phyloP scores from a whole-genome alignment of 2,329 filamentous ascomycete genomes.

The Phyllosticta citribraziliensis region DNA sequence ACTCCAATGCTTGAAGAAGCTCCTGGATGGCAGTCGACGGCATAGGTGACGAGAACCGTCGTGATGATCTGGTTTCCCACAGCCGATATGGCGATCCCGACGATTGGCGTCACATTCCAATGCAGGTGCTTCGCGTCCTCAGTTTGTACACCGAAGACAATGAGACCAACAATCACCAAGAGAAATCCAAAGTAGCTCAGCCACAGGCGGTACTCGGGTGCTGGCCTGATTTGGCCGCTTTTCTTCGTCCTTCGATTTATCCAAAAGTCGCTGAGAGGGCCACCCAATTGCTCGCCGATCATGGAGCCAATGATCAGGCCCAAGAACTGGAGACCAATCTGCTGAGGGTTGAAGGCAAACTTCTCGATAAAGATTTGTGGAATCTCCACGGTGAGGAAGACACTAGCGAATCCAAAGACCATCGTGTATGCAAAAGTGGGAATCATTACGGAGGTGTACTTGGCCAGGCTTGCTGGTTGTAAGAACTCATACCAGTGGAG shows the following conservation, averaged over 20 bases:
- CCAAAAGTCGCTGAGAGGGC: conserved; percentile 44
- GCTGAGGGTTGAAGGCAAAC: conserved; percentile 48
- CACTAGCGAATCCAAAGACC: conserved; percentile 45
- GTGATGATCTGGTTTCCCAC: conserved; percentile 53
- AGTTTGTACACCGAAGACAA: conserved; percentile 46
- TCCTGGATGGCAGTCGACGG: conserved; percentile 47
- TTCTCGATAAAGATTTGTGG: conserved; percentile 47
- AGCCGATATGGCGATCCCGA: conserved; percentile 42
- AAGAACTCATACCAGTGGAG: conserved; percentile 42
- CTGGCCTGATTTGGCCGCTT: conserved; percentile 20
- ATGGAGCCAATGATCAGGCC: conserved; percentile 48
- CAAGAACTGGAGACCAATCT: conserved; percentile 50
- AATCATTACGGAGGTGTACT: conserved; percentile 39
- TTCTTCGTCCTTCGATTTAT: conserved; percentile 34
- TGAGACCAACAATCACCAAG: conserved; percentile 41
- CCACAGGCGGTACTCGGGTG: conserved; percentile 49
- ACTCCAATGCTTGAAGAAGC: conserved; percentile 47
- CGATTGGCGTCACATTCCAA: conserved; percentile 49
- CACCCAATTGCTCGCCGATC: conserved; percentile 50
- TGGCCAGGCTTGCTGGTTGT: conserved; percentile 39
- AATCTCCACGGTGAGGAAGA: conserved; percentile 49
- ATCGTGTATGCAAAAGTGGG: conserved; percentile 46
- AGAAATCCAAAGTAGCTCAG: conserved; percentile 44
- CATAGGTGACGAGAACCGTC: conserved; percentile 50
- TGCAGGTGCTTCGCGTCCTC: conserved; percentile 32